Base-by-base conservation (phyloP, 768 basidiomycete genomes). In the Russula vinacea region DNA sequence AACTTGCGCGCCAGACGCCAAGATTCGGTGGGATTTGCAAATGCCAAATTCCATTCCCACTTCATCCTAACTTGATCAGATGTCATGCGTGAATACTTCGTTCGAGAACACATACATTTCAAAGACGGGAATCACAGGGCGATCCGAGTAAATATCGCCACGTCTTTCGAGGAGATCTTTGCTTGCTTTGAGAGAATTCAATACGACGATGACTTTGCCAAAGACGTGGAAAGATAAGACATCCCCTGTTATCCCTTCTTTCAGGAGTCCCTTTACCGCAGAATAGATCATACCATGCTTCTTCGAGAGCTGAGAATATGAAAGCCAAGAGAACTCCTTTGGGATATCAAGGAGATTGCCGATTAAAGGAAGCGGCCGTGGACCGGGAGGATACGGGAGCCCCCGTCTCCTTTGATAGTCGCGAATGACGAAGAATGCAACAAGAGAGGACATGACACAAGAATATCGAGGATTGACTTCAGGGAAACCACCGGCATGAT, bases 161-260 rank as follows among this genome's bases (percentile, higher is more conserved):
- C 82, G 77, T 69, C 78, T 83, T 47, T 84, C 83, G 32, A 86
- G 74, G 24, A 86, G 72, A 58, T 80, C 82, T 11, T 76, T 75
- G 39, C 78, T 76, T 7, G 76, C 78, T 62, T 78, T 74, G 65
- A 74, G 60, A 58, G 78, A 78, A 70, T 80, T 83, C 40, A 86
- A 71, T 58, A 86, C 73, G 53, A 85, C 67, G 70, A 83, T 77
- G 9, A 79, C 76, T 58, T 79, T 78, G 26, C 79, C 77, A 29
- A 85, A 71, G 29, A 83, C 62, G 44, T 71, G 71, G 56, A 78
- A 59, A 61, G 51, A 39, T 7, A 64, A 2, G 10, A 33, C 19
- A 26, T 62, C 29, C n/a, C 29, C 60, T 51, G 37, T 1, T 1
- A 13, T 7, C n/a, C 10, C 3, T 8, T n/a, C 26, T 13, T 5